These are phyloP conservation scores for Datisca glomerata DNA, from an alignment of 306 rosid genomes.

Conservation along the genomic window DNA sequence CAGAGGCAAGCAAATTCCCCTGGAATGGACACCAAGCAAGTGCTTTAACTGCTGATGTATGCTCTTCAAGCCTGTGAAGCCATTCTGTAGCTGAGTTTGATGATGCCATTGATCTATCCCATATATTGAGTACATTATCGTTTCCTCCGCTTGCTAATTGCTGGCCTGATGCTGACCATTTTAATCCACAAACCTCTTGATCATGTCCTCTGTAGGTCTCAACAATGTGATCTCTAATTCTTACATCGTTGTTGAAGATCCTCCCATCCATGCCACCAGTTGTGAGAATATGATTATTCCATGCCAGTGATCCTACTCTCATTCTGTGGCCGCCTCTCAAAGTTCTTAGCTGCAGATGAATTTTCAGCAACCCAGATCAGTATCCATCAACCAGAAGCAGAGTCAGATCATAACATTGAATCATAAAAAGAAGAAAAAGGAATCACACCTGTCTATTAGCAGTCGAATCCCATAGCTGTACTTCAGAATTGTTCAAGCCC, in stretches of 20 bases:
- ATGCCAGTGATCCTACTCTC: conserved; percentile 59
- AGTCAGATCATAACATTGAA: neutral
- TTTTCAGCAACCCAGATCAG: neutral
- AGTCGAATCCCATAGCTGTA: conserved; percentile 69
- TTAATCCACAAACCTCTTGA: conserved; percentile 69
- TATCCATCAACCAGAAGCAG: neutral
- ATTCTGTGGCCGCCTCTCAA: conserved; percentile 47
- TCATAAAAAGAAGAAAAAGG: neutral
- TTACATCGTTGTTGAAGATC: conserved; percentile 56
- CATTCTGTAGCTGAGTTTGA: conserved; percentile 47
- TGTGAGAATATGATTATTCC: conserved; percentile 67
- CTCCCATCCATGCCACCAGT: conserved; percentile 74
- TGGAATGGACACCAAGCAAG: conserved; percentile 89
- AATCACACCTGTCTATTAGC: conserved; percentile 31
- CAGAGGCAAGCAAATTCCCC: conserved; percentile 48
- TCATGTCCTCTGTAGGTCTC: conserved; percentile 64
- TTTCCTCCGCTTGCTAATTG: conserved; percentile 78
- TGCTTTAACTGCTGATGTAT: conserved; percentile 66
- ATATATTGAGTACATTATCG: conserved; percentile 56
- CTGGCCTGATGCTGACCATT: conserved; percentile 68
- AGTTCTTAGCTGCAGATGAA: conserved; percentile 41
- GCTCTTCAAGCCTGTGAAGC: conserved; percentile 70
- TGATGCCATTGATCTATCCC: conserved; percentile 56
- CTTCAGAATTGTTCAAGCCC: conserved; percentile 58
- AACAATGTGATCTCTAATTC: conserved; percentile 53